Base-by-base conservation (phyloP, 352 stramenopile species). In the Phytophthora nicotianae region DNA sequence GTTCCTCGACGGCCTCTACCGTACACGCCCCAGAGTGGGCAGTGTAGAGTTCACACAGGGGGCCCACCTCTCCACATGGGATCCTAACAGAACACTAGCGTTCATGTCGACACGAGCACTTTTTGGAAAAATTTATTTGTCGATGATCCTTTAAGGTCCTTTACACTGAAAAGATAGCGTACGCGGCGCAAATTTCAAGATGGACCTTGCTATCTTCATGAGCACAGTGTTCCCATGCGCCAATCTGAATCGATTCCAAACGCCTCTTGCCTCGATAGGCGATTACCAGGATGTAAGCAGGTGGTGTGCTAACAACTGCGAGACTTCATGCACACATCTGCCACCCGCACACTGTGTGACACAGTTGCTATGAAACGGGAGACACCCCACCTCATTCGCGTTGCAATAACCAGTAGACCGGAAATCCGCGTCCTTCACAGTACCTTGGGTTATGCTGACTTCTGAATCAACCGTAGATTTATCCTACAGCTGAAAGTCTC, bases 1-100 rank as follows among this genome's bases (percentile, higher is more conserved):
- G 27, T 6, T 8, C 24, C 6, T 14, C 7, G 13, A 24, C 7
- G 26, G 17, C 6, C 19, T 11, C 19, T 26, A 54, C 41, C 27
- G 24, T 29, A 29, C 24, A 4, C n/a, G n/a, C n/a, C n/a, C n/a
- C 32, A 38, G 9, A 14, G 2, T 47, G n/a, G 21, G n/a, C 24
- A 48, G 40, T 52, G 58, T 59, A 59, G 23, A 58, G 40, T 53
- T 59, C 58, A 59, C 57, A 38, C 40, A 20, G 29, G 17, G 48
- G 40, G 40, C 32, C 48, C 11, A 1, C 47, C 21, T 45, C 47
- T n/a, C 48, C 40, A 46, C 19, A 58, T 45, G 38, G 47, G 45
- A 57, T 64, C 29, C 35, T 20, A 24, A 19, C 38, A 26, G 56
- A 58, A 51, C 49, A n/a, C 29, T 32, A 26, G 27, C 40, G 19